Conservation (phyloP, 108 stramenopile species). For the Stephanodiscus triporus region DNA sequence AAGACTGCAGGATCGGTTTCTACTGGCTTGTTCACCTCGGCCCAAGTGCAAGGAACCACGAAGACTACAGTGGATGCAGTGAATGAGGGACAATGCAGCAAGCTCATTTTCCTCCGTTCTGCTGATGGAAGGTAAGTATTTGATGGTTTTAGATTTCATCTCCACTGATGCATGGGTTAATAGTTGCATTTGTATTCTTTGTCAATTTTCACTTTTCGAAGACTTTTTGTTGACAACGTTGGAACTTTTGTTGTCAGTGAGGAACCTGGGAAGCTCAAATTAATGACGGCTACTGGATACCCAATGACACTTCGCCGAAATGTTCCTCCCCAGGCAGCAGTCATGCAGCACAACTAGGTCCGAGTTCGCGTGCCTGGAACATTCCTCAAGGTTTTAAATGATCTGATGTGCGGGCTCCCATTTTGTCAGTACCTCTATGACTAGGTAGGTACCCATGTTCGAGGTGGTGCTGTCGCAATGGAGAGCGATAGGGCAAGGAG, state of each 20-base stretch:
- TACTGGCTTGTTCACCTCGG: constrained; percentile 2
- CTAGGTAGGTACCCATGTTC: not conserved
- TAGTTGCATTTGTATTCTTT: not conserved
- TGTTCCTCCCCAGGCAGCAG: constrained; percentile 6
- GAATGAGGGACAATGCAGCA: not conserved
- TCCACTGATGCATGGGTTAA: not conserved
- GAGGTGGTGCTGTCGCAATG: no score
- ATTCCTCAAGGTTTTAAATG: no score
- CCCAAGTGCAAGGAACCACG: not conserved
- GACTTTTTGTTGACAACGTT: constrained; percentile 5
- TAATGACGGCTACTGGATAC: not conserved
- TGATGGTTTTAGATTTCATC: not conserved
- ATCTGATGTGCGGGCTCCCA: no score
- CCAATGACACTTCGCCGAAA: constrained; percentile 10
- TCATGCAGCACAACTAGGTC: constrained; percentile 6
- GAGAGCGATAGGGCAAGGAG: no score
- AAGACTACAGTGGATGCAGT: not conserved
- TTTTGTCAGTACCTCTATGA: not conserved
- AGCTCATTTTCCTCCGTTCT: constrained; percentile 1
- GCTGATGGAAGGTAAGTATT: constrained; percentile 8
- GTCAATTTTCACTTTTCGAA: not conserved
- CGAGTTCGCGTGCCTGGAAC: not conserved
- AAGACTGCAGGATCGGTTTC: not conserved
- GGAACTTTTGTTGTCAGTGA: constrained; percentile 3
- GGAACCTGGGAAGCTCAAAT: constrained; percentile 9